phyloP scores from a whole-genome alignment of 1,139 yeast genomes.

The Arxiozyma bovina region DNA sequence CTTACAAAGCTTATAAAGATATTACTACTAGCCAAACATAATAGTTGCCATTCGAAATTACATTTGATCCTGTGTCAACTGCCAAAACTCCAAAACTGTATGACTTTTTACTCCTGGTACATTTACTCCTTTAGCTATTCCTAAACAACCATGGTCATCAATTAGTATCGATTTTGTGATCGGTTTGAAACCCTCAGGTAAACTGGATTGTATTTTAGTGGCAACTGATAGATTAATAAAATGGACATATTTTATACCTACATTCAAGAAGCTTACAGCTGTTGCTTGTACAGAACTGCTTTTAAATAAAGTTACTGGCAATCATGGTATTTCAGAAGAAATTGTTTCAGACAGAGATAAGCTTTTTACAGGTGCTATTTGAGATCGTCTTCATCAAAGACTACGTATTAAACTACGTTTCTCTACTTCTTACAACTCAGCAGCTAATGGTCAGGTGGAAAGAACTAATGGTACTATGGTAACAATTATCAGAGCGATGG shows the following conservation, averaged over 20 bases:
- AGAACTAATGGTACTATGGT: constrained; percentile 3
- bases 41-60: background rate
- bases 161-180: constrained; percentile 1
- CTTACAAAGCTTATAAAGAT: background rate
- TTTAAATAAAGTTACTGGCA: background rate
- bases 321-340: constrained; percentile 1
- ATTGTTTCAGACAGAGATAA: background rate
- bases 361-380: background rate
- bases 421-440: constrained; percentile 1
- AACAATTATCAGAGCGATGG: background rate
- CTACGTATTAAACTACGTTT: background rate
- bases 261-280: too few species aligned
- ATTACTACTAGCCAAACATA: constrained; percentile 4
- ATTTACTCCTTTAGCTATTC: too few species aligned
- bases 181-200: background rate
- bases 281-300: background rate
- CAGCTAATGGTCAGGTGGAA: constrained; percentile 2
- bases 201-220: background rate
- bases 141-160: too few species aligned
- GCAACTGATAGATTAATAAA: too few species aligned
- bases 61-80: too few species aligned
- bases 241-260: too few species aligned
- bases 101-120: too few species aligned
- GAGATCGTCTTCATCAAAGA: background rate
- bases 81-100: too few species aligned